A percentile compares a stretch with the other conserved stretches of the same genome.
These are phyloP conservation scores for Dendrobium officinale DNA, from an alignment of 106 monocot species.

Conservation along the genomic window DNA sequence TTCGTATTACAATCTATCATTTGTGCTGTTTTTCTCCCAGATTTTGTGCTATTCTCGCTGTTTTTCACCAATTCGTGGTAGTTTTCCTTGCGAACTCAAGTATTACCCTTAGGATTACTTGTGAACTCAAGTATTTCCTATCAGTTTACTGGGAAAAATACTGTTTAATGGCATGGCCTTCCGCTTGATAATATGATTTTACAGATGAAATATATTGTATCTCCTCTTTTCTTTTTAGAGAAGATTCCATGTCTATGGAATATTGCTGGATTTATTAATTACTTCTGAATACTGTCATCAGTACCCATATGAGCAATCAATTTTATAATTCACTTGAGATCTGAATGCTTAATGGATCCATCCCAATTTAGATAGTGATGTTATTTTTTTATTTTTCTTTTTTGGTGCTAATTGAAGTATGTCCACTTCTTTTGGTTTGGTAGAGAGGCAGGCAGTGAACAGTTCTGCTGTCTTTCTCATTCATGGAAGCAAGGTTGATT, in stretches of 20 bases:
- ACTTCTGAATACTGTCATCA: neutral
- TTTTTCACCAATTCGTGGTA: too few species aligned
- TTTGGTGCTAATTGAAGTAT: neutral
- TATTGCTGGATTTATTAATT: neutral
- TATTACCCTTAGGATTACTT: too few species aligned
- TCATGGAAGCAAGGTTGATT: constrained; percentile 38
- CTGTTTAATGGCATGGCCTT: too few species aligned
- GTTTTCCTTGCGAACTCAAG: too few species aligned
- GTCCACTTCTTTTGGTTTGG: constrained; percentile 21
- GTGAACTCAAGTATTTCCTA: too few species aligned
- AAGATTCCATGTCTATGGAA: neutral
- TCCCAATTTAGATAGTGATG: neutral
- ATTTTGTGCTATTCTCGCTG: too few species aligned
- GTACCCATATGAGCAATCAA: neutral
- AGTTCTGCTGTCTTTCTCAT: constrained; percentile 46
- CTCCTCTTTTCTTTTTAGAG: neutral
- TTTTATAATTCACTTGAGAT: neutral
- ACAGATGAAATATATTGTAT: neutral
- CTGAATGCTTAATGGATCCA: neutral
- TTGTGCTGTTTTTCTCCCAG: too few species aligned
- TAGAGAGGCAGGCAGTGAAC: constrained; percentile 40
- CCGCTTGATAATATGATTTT: neutral
- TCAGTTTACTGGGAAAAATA: too few species aligned
- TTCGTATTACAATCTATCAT: too few species aligned
- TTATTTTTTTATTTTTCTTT: neutral